A percentile compares a stretch with the other conserved stretches of the same genome.
These are phyloP conservation scores for Rhodamnia rubescens DNA, from an alignment of 345 rosid species.

Conservation along the genomic window DNA sequence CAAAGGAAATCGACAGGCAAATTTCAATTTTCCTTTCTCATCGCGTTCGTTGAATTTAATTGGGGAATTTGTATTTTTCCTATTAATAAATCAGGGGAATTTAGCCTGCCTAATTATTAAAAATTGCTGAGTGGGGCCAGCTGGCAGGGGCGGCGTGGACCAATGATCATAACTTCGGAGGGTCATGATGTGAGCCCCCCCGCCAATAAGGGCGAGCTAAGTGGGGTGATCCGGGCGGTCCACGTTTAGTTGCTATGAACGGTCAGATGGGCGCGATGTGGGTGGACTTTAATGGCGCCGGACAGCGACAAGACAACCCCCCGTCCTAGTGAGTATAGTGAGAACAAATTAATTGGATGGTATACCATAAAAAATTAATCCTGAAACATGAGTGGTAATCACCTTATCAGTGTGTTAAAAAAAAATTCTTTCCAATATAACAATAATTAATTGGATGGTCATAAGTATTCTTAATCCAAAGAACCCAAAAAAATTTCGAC, in stretches of 20 bases:
- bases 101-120: background rate
- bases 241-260: constrained; percentile 2
- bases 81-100: background rate
- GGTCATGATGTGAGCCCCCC: background rate
- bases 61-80: background rate
- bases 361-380: too few species aligned
- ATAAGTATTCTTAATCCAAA: background rate
- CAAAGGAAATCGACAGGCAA: too few species aligned
- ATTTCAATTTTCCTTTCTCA: background rate
- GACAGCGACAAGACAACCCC: background rate
- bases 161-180: constrained; percentile 7
- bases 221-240: background rate
- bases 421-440: background rate
- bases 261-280: background rate
- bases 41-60: too few species aligned
- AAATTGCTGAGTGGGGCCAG: constrained; percentile 18
- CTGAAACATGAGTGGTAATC: background rate
- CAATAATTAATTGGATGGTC: background rate
- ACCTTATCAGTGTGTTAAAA: background rate
- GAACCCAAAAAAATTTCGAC: too few species aligned
- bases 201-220: constrained; percentile 1
- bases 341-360: too few species aligned
- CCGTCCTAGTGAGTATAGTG: background rate
- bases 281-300: background rate
- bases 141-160: constrained; percentile 17